Evolutionary conservation across 768 basidiomycete genomes (phyloP), one percentile per base, ranked within the genome.

Genomic region (Tricholoma saponaceum): DNA sequence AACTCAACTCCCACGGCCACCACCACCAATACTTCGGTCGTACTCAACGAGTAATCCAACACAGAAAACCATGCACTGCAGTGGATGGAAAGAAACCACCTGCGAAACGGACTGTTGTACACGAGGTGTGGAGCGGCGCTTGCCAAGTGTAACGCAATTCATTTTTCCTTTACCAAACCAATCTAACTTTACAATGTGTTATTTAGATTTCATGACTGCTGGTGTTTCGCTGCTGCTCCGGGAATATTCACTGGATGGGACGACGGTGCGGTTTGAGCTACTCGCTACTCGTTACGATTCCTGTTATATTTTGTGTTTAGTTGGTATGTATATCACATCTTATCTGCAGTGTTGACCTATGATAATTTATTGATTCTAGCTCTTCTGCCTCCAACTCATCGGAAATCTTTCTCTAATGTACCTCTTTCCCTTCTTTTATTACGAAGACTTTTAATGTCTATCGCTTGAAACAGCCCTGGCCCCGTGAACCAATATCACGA

Each of bases 401-500:
- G 77, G 81, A 13, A 89, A 89, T 64, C 47, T 90, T 23, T 80
- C 79, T 18, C 80, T 87, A 64, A 78, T 85, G 75, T 76, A 52
- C 8, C 74, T 69, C 7, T 26, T 52, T 7, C 18, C 43, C 18
- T 14, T 4, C 12, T 22, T n/a, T 25, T n/a, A 26, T 50, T 73
- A 74, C 55, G 23, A 71, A 60, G 10, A 9, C 58, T 58, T 4
- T 4, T 28, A 28, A 28, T 35, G 60, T 59, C 76, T n/a, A 33
- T 28, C 28, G 20, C 9, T 28, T 46, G 4, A 4, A 1, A 14
- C 46, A 78, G 76, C 16, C 60, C 92, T 57, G 92, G 92, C n/a
- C 92, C 92, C 23, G 86, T 94, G 50, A 81, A 87, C 1, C 92
- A 93, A 62, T 90, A 85, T 63, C 85, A 90, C 64, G 85, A 92